phyloP scores from a whole-genome alignment of 1,139 yeast genomes.

The Hansenula lynferdii region DNA sequence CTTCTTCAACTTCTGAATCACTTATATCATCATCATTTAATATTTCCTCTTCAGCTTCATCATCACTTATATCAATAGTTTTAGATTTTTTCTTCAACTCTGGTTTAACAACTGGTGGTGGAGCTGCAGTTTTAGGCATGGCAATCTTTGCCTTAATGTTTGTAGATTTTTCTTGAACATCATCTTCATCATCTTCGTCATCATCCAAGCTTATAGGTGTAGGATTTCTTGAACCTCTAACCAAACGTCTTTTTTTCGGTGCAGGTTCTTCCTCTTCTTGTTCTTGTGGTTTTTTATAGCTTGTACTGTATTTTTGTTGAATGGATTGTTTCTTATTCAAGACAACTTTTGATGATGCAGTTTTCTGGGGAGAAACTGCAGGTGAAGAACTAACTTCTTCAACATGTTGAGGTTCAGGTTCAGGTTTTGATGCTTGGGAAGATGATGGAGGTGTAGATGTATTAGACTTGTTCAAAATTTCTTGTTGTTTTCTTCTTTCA shows the following conservation, averaged over 20 bases:
- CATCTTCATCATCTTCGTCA: constrained; percentile 1
- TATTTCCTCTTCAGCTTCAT: constrained; percentile 19
- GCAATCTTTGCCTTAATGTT: neutral
- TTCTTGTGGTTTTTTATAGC: constrained; percentile 3
- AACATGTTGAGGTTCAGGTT: constrained; percentile 5
- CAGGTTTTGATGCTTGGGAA: neutral
- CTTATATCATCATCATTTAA: constrained; percentile 20
- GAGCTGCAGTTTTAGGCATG: neutral
- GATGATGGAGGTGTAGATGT: neutral
- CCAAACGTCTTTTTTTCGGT: constrained; percentile 24
- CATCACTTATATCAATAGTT: constrained; percentile 5
- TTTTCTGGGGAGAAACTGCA: constrained; percentile 18
- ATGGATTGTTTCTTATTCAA: constrained; percentile 50
- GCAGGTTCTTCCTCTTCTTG: constrained; percentile 7
- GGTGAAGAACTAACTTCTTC: constrained; percentile 22
- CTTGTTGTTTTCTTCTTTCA: constrained; percentile 19
- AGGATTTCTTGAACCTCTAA: constrained; percentile 21
- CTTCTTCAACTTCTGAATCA: constrained; percentile 23
- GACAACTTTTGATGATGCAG: constrained; percentile 50
- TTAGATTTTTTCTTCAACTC: neutral
- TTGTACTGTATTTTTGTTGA: constrained; percentile 38
- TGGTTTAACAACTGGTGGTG: too few species aligned
- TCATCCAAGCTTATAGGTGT: constrained; percentile 3
- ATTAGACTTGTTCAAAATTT: constrained; percentile 3
- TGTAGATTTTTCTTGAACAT: too few species aligned